Percentiles rank a stretch among this genome's conserved stretches.
Conservation (phyloP, 345 rosid species). For the Salix suchowensis region DNA sequence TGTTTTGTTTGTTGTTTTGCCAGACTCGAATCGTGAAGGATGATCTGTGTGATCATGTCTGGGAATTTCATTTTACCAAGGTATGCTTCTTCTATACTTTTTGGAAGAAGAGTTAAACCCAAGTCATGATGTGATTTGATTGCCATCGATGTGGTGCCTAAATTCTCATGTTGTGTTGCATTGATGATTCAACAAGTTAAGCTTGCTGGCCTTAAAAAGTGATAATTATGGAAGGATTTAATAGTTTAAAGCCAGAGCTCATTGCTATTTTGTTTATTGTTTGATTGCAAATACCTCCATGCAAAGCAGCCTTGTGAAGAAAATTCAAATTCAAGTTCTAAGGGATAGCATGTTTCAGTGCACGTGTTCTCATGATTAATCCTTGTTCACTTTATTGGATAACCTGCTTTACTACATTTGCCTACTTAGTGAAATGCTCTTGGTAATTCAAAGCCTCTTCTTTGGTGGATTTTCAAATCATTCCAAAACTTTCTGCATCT, state of each 20-base stretch:
- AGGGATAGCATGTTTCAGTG: not conserved
- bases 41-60: conserved; percentile 55
- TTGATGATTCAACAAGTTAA: conserved; percentile 1
- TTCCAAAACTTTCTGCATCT: not conserved
- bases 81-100: conserved; percentile 17
- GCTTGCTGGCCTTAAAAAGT: not conserved
- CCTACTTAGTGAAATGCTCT: not conserved
- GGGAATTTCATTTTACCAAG: conserved; percentile 58
- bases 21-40: conserved; percentile 53
- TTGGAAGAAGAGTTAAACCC: not conserved
- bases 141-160: not conserved
- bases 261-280: not conserved
- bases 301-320: not conserved
- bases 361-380: not conserved
- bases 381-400: too few species aligned
- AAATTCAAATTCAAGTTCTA: not conserved
- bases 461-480: not conserved
- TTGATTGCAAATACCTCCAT: not conserved
- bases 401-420: not conserved
- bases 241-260: not conserved
- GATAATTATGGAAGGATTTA: not conserved
- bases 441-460: not conserved
- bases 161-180: not conserved
- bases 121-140: not conserved
- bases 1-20: conserved; percentile 6